These are phyloP conservation scores for Artemisia tridentata DNA, from an alignment of 129 eudicot genomes.

Conservation along the genomic window DNA sequence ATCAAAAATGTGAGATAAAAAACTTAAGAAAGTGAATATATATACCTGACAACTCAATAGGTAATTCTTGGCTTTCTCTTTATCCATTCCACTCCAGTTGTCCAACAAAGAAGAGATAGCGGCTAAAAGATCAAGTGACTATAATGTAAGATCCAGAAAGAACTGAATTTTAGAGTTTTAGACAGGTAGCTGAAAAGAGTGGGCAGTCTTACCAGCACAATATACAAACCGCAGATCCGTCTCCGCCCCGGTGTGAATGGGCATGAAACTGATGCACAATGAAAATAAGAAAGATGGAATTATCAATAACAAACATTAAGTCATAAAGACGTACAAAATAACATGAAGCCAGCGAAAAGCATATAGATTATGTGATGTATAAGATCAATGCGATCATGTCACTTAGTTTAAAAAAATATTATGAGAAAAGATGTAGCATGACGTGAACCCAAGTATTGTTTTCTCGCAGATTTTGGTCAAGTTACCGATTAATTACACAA, in stretches of 20 bases:
- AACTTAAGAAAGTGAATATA: slow-evolving; percentile 5
- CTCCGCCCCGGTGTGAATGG: slow-evolving; percentile 88
- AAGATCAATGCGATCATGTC: background rate
- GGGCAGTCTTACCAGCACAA: slow-evolving; percentile 74
- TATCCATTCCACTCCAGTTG: slow-evolving; percentile 92
- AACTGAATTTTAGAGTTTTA: slow-evolving; percentile 9
- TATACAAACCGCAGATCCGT: slow-evolving; percentile 84
- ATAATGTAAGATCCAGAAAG: slow-evolving; percentile 15
- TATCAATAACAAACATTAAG: background rate
- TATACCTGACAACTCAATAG: slow-evolving; percentile 80
- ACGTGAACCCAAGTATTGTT: background rate
- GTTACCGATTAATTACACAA: background rate
- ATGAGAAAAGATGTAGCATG: background rate
- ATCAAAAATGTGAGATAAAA: too few relatives aligned
- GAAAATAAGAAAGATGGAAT: slow-evolving; percentile 1
- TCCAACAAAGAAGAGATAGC: slow-evolving; percentile 81
- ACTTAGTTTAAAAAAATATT: background rate
- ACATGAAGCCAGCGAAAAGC: too few relatives aligned
- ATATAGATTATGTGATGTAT: background rate
- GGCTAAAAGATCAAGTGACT: slow-evolving; percentile 48
- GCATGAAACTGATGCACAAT: slow-evolving; percentile 74
- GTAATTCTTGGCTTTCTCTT: slow-evolving; percentile 81
- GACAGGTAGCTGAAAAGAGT: background rate
- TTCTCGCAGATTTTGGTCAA: background rate
- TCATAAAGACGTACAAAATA: too few relatives aligned